phyloP scores from a whole-genome alignment of 106 monocot species.

The Dioscorea alata region DNA sequence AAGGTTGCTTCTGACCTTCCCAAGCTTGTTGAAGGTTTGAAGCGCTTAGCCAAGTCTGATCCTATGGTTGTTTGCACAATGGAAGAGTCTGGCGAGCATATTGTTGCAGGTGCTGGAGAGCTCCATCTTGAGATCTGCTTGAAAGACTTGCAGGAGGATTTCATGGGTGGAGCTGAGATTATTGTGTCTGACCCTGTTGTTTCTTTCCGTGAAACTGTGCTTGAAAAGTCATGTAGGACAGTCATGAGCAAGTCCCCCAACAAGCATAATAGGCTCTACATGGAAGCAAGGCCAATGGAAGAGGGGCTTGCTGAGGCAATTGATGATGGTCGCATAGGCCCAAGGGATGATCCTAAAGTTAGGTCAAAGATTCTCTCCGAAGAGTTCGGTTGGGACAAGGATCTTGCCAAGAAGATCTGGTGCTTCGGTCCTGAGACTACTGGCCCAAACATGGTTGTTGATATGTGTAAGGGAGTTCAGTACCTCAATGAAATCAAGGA shows the following conservation, averaged over 20 bases:
- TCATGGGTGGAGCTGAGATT: conserved; percentile 56
- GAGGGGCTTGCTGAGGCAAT: conserved; percentile 43
- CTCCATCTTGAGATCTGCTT: conserved; percentile 50
- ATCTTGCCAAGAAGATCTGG: conserved; percentile 57
- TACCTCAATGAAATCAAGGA: conserved; percentile 58
- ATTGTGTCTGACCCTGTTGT: conserved; percentile 36
- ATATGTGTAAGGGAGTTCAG: conserved; percentile 57
- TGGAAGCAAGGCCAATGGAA: conserved; percentile 46
- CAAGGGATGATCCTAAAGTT: conserved; percentile 39
- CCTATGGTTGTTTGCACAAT: conserved; percentile 44
- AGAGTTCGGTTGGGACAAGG: conserved; percentile 53
- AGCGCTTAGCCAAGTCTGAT: conserved; percentile 45
- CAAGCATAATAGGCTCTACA: conserved; percentile 49
- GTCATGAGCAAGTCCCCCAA: conserved; percentile 56
- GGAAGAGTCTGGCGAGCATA: conserved; percentile 48
- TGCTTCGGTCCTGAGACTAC: conserved; percentile 53
- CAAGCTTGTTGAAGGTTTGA: conserved; percentile 45
- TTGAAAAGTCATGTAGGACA: conserved; percentile 37
- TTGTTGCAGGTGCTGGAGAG: conserved; percentile 43
- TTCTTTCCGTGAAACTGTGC: conserved; percentile 47
- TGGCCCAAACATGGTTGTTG: conserved; percentile 51
- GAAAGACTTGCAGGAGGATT: conserved; percentile 46
- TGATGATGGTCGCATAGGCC: conserved; percentile 40
- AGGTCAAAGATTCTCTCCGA: conserved; percentile 37
- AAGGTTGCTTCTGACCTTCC: conserved; percentile 52